Percentiles rank a stretch among this genome's conserved stretches.
These are phyloP conservation scores for Tulasnella sp. DNA, from an alignment of 768 basidiomycete genomes.

Conservation along the genomic window DNA sequence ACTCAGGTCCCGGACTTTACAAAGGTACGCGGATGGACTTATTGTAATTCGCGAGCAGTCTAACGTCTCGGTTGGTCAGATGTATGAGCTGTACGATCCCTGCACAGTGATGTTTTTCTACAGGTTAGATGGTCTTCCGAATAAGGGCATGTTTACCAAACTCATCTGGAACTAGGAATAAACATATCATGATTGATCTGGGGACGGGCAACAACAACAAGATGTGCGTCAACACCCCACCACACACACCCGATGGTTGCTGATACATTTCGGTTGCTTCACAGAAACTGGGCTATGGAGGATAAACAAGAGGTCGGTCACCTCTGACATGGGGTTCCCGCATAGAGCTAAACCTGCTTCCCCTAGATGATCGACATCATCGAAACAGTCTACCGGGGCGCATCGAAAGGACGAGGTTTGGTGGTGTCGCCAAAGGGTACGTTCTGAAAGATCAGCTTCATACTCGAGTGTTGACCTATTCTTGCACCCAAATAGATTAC, in stretches of 20 bases:
- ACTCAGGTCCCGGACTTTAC: slow-evolving; percentile 98
- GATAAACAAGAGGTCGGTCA: slow-evolving; percentile 82
- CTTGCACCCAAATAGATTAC: slow-evolving; percentile 40
- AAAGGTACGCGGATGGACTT: slow-evolving; percentile 45
- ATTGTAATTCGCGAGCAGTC: background rate
- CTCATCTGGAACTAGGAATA: slow-evolving; percentile 48
- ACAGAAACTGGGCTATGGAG: slow-evolving; percentile 96
- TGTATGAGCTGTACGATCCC: slow-evolving; percentile 97
- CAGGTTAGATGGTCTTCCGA: slow-evolving; percentile 42
- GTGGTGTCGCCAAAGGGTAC: slow-evolving; percentile 92
- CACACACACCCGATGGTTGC: background rate
- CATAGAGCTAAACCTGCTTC: background rate
- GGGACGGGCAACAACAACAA: slow-evolving; percentile 99
- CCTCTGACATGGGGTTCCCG: background rate
- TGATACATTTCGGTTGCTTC: background rate
- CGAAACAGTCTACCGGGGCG: slow-evolving; percentile 96
- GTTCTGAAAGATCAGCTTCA: slow-evolving; percentile 18
- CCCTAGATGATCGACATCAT: slow-evolving; percentile 87
- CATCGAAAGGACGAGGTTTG: slow-evolving; percentile 93
- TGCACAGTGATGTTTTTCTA: slow-evolving; percentile 99
- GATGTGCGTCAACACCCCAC: slow-evolving; percentile 49
- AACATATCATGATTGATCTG: slow-evolving; percentile 99
- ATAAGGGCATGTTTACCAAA: slow-evolving; percentile 15
- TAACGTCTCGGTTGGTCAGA: slow-evolving; percentile 36
- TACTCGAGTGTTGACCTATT: background rate